Evolutionary conservation across 2,329 filamentous ascomycete genomes (phyloP).

Genomic region (Fusarium pseudograminearum): DNA sequence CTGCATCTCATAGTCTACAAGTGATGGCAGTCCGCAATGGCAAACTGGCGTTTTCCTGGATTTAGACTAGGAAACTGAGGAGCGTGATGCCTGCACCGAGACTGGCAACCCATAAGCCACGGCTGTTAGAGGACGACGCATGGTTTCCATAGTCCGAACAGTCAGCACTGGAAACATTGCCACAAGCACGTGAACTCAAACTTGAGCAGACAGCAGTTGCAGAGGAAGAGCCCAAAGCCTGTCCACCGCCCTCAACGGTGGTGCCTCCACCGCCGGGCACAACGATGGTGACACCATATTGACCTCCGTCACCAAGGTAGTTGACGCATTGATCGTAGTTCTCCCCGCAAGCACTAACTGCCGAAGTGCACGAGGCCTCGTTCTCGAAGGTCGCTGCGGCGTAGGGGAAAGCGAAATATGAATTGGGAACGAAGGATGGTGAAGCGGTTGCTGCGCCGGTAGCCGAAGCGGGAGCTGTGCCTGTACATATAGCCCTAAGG

Average conservation of each 20-base stretch:
- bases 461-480: constrained; percentile 60
- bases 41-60: background rate
- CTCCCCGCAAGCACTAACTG: constrained; percentile 62
- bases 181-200: constrained; percentile 65
- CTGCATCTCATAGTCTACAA: background rate
- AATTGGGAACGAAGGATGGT: constrained; percentile 67
- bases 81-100: constrained; percentile 32
- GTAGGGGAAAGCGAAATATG: constrained; percentile 71
- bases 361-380: constrained; percentile 63
- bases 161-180: constrained; percentile 55
- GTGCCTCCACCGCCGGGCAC: constrained; percentile 66
- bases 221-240: constrained; percentile 57
- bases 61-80: constrained; percentile 26
- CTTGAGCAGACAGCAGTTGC: constrained; percentile 68
- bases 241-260: constrained; percentile 60
- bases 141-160: constrained; percentile 51
- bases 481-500: constrained; percentile 66
- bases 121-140: constrained; percentile 25
- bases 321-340: constrained; percentile 68
- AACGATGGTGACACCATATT: constrained; percentile 66
- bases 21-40: background rate
- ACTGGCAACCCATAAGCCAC: constrained; percentile 20
- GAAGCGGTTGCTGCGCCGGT: constrained; percentile 53
- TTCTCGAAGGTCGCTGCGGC: constrained; percentile 66
- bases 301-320: constrained; percentile 58